phyloP scores from a whole-genome alignment of 805 yeast species.

The Hanseniaspora lindneri region DNA sequence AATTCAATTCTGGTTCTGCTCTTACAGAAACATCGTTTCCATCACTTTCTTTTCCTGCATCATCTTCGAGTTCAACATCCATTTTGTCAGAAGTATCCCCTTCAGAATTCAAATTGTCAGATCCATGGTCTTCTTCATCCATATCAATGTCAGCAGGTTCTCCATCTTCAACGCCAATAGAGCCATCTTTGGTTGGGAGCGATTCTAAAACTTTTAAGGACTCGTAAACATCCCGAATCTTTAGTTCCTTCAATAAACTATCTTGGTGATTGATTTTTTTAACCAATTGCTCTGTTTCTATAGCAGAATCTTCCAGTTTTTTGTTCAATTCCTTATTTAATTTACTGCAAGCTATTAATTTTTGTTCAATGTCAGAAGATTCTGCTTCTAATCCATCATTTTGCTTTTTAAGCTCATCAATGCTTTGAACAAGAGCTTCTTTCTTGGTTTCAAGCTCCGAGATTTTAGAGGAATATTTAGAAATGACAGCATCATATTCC shows the following conservation, averaged over 20 bases:
- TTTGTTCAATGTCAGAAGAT: background rate
- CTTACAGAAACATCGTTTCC: too few relatives aligned
- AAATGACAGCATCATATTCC: background rate
- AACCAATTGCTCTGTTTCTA: background rate
- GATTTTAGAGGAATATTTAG: constrained; percentile 1
- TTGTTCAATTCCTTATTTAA: background rate
- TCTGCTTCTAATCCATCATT: background rate
- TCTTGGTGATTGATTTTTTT: background rate
- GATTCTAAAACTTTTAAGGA: background rate
- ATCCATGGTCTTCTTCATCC: too few relatives aligned
- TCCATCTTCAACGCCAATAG: background rate
- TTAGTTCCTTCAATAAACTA: background rate
- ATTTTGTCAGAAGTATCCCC: too few relatives aligned
- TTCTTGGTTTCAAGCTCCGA: constrained; percentile 26
- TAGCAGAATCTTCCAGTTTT: background rate
- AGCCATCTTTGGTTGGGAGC: background rate
- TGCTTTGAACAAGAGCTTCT: background rate
- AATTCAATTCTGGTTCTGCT: background rate
- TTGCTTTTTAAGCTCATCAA: background rate
- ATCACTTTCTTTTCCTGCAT: constrained; percentile 20
- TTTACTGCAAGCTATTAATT: background rate
- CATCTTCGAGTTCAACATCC: background rate
- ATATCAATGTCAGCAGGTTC: too few relatives aligned
- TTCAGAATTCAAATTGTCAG: too few relatives aligned
- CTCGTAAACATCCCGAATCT: constrained; percentile 14